Percentiles rank a stretch among this genome's conserved stretches.
Conservation (phyloP, 2,329 filamentous ascomycete species). For the Neocucurbitaria cava region DNA sequence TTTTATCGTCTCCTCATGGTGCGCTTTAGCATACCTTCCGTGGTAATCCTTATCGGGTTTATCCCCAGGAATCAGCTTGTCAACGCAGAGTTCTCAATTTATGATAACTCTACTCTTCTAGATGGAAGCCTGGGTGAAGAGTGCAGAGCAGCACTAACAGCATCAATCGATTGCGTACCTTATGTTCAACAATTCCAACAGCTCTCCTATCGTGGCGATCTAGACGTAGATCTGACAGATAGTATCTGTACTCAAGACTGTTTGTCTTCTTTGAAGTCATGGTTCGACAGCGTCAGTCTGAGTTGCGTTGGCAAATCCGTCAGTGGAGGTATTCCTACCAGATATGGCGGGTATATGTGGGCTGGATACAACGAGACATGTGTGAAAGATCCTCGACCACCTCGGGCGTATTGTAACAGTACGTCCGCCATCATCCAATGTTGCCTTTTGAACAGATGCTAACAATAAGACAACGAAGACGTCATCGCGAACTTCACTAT, state of each 20-base stretch:
- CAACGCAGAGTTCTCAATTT: slow-evolving; percentile 4
- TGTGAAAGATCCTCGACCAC: slow-evolving; percentile 5
- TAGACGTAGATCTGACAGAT: slow-evolving; percentile 5
- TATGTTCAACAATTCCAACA: slow-evolving; percentile 3
- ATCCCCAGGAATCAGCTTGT: not conserved
- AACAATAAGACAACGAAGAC: not conserved
- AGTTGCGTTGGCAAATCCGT: slow-evolving; percentile 6
- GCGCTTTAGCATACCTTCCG: not conserved
- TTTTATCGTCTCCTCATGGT: not conserved
- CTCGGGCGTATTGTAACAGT: slow-evolving; percentile 11
- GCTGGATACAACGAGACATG: slow-evolving; percentile 13
- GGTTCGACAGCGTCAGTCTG: slow-evolving; percentile 7
- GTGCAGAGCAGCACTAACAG: slow-evolving; percentile 1
- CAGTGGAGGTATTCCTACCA: slow-evolving; percentile 6
- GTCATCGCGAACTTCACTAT: slow-evolving; percentile 8
- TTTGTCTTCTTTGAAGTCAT: slow-evolving; percentile 3
- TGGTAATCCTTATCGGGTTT: not conserved
- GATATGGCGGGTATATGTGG: slow-evolving; percentile 13
- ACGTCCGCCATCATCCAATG: not conserved
- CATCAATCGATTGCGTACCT: not conserved
- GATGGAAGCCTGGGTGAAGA: slow-evolving; percentile 1
- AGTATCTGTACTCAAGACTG: slow-evolving; percentile 4
- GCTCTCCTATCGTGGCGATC: slow-evolving; percentile 4
- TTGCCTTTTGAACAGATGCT: not conserved
- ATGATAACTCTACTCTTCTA: not conserved